Percentiles rank a stretch among this genome's conserved stretches.
Conservation (phyloP, 2,329 filamentous ascomycete species). For the Microsporum ferrugineum region DNA sequence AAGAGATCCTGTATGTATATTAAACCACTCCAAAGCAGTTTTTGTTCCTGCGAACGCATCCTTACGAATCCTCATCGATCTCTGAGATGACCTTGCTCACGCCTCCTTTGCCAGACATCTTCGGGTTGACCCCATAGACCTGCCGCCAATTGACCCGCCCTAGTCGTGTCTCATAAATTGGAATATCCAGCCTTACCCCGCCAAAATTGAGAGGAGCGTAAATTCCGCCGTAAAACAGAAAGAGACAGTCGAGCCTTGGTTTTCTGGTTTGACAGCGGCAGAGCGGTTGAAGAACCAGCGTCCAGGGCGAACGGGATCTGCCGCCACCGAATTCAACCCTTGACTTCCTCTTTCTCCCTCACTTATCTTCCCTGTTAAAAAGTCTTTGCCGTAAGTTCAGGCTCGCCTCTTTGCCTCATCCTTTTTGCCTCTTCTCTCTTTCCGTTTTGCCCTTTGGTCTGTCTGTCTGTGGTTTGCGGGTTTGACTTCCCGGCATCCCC, state of each 20-base stretch:
- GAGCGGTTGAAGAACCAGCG: not conserved
- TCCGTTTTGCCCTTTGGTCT: conserved; percentile 4
- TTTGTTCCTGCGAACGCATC: not conserved
- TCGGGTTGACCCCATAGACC: not conserved
- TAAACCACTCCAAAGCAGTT: not conserved
- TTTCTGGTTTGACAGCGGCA: not conserved
- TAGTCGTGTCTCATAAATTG: not conserved
- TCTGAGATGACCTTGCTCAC: not conserved
- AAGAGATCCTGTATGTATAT: not conserved
- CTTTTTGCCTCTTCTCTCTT: conserved; percentile 8
- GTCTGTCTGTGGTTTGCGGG: not conserved
- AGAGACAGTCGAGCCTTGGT: not conserved
- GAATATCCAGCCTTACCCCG: not conserved
- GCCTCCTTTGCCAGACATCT: not conserved
- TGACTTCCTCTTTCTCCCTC: not conserved
- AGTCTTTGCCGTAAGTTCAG: not conserved
- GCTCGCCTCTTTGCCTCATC: conserved; percentile 16
- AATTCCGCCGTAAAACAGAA: not conserved
- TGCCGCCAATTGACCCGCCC: not conserved
- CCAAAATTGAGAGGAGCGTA: not conserved
- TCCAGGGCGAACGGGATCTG: not conserved
- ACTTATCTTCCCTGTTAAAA: conserved; percentile 9
- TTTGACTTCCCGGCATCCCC: not conserved
- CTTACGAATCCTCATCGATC: not conserved
- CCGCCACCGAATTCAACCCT: not conserved